Base-by-base conservation (phyloP, 1,139 yeast genomes). In the Suhomyces yuchorum region DNA sequence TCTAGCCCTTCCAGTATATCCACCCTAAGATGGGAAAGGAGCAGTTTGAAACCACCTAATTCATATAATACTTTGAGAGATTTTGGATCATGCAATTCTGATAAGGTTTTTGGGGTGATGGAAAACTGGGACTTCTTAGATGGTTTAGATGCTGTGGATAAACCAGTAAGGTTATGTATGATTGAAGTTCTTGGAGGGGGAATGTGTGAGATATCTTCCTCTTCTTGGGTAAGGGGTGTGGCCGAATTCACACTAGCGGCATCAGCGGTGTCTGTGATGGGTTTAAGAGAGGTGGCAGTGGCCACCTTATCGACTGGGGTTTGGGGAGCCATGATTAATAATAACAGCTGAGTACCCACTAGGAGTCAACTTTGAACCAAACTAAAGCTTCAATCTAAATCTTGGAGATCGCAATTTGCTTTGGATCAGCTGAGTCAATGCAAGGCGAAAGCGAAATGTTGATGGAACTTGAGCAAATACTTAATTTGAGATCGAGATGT, bases 61-160 rank as follows among this genome's bases (percentile, higher is more conserved):
- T 68, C 62, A 30, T 65, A 55, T 17, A 81, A 62, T 15, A 67
- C 61, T 34, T 55, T 59, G 12, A 81, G 57, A 1, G 82, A 77
- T 58, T 80, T 81, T 30, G 85, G 84, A 58, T 80, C 85, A 55
- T 80, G 84, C 20, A 81, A 63, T 12, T 58, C 66, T 18, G 73
- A 61, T 41, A 80, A 62, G 20, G 73, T 67, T 1, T 63, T 61
- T 0, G 68, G 60, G 2, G 65, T 48, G 8, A 66, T 51, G 14
- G 44, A 34, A 15, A 49, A 51, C 12, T 28, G 36, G 8, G 33
- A 1, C n/a, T 40, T 44, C 11, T 46, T 15, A 35, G 49, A 41
- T 12, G 46, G 22, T 8, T 19, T 40, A 19, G 43, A 40, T 14
- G 45, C 19, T 23, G 44, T 38, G 26, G 50, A 30, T 17, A 46